Base-by-base conservation (phyloP, 2,329 filamentous ascomycete species). In the Alternaria sp. region DNA sequence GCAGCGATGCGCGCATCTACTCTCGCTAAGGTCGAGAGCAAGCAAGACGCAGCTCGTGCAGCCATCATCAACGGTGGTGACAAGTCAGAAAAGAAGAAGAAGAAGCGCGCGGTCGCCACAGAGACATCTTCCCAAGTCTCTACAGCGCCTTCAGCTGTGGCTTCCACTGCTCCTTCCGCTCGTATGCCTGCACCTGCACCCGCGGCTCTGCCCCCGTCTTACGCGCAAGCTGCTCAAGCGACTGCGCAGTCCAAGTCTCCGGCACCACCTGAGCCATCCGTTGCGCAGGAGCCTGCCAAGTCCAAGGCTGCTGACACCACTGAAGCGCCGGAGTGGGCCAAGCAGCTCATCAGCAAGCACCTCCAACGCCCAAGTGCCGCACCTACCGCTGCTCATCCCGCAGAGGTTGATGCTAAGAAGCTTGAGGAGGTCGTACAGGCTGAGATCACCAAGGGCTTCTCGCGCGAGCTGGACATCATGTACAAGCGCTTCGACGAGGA, bases 401-500 rank as follows among this genome's bases (percentile, higher is more conserved):
- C 69, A 50, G 68, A 71, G 28, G 52, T 76, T 56, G 85, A 88
- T 15, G 85, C 88, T 12, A 89, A 87, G 73, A 88, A 81, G 57
- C 72, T 87, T 30, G 83, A 85, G 69, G 80, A 79, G 32, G 76
- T 79, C 43, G 79, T 86, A n/a, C 82, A 83, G 6, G 71, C 73
- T 21, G 82, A 86, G 65, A 84, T 88, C 69, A 81, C 81, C 59
- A 83, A 83, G 68, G 71, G 69, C 46, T 74, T 80, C 45, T 64
- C 73, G 50, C 81, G 81, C 54, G 85, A 89, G 62, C 79, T 90
- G 21, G 85, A 86, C 32, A 79, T 79, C 9, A 79, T 90, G 45
- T 87, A 90, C 73, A 83, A 83, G 64, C 87, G 86, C 47, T 85
- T 91, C 81, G 91, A 85, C 78, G 89, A 92, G 52, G 93, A 97